Percentiles rank a stretch among this genome's conserved stretches.
These are phyloP conservation scores for Cercophora scortea DNA, from an alignment of 495 filamentous ascomycete species.

Conservation along the genomic window DNA sequence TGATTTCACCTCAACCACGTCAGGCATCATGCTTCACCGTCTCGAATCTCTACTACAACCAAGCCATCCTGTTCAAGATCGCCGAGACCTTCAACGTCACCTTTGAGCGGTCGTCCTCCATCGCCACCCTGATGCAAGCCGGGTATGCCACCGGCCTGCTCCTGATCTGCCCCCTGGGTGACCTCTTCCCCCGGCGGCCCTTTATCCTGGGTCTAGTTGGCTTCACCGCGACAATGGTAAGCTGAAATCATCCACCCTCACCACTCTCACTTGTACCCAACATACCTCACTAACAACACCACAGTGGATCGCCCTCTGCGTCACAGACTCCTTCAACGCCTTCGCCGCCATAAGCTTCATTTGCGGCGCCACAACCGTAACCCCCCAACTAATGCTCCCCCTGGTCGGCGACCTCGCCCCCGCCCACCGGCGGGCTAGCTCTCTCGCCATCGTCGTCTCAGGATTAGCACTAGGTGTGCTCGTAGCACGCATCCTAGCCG, in stretches of 20 bases:
- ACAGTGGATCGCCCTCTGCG: conserved; percentile 59
- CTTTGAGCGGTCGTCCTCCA: conserved; percentile 46
- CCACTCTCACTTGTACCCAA: neutral
- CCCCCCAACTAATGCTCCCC: conserved; percentile 79
- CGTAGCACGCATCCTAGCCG: conserved; percentile 68
- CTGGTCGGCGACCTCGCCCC: conserved; percentile 77
- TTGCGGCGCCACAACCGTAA: conserved; percentile 68
- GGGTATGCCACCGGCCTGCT: conserved; percentile 71
- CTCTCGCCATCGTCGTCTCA: conserved; percentile 65
- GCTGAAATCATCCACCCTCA: neutral
- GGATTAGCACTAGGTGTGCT: conserved; percentile 73
- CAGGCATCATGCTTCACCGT: conserved; percentile 39
- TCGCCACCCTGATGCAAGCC: conserved; percentile 74
- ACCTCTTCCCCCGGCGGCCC: conserved; percentile 60
- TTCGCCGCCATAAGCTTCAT: conserved; percentile 67
- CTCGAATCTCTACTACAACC: conserved; percentile 63
- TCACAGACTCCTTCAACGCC: conserved; percentile 54
- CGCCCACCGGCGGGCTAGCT: conserved; percentile 55
- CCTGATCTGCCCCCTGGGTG: conserved; percentile 71
- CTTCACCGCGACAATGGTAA: conserved; percentile 58
- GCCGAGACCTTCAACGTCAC: conserved; percentile 53
- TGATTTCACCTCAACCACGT: conserved; percentile 3
- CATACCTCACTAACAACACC: conserved; percentile 2
- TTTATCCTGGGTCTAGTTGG: conserved; percentile 61
- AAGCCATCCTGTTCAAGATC: conserved; percentile 59